phyloP scores from a whole-genome alignment of 1,284 basidiomycete species.

The Ceratobasidium sp. region DNA sequence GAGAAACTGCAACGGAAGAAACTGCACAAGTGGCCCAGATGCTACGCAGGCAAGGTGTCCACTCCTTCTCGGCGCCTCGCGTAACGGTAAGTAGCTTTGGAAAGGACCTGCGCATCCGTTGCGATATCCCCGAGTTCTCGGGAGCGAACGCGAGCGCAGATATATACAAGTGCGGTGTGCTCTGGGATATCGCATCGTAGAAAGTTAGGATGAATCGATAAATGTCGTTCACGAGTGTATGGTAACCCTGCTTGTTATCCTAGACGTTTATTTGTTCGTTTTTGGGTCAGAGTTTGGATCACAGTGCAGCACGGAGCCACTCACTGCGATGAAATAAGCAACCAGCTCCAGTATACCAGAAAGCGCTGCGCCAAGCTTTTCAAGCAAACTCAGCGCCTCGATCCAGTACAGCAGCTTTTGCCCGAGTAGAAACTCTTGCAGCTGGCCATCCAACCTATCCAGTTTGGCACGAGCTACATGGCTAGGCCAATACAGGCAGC shows the following conservation, averaged over 20 bases:
- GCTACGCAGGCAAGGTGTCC: slow-evolving; percentile 8
- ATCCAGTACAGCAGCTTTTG: not conserved
- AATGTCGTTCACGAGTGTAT: not conserved
- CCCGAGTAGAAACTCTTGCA: not conserved
- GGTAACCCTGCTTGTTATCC: not conserved
- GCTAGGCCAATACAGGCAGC: not conserved
- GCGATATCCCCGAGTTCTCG: not conserved
- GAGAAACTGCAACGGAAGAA: not conserved
- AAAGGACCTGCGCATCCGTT: not conserved
- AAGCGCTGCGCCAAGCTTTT: not conserved
- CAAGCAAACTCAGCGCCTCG: slow-evolving; percentile 1
- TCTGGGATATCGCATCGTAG: slow-evolving; percentile 6
- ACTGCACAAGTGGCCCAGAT: not conserved
- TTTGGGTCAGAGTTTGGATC: not conserved
- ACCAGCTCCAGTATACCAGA: not conserved
- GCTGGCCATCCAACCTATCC: too few species aligned
- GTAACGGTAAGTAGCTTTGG: not conserved
- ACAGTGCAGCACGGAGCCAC: not conserved
- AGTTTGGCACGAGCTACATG: not conserved
- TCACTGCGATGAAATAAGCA: not conserved
- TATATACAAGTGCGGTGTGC: slow-evolving; percentile 19
- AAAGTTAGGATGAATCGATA: slow-evolving; percentile 27
- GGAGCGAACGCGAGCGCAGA: slow-evolving; percentile 26
- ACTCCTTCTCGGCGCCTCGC: not conserved
- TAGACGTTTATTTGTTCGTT: not conserved